Evolutionary conservation across 2,329 filamentous ascomycete genomes (phyloP), one percentile per base, ranked within the genome.

Genomic region (Ustilaginoidea virens): DNA sequence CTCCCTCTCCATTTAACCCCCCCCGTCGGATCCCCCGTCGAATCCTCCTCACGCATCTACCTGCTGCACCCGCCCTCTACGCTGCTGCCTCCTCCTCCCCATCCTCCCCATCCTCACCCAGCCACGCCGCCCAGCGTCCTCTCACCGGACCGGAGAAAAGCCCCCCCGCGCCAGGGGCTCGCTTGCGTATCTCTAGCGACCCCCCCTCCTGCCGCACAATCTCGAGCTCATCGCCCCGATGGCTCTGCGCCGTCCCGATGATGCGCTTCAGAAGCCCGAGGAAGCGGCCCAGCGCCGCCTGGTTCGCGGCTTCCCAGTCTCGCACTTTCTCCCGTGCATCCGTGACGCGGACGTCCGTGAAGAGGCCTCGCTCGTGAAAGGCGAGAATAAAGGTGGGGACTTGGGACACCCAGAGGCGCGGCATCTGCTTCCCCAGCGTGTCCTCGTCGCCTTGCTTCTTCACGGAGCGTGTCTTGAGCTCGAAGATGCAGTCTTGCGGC

Each of bases 401-500:
- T 31, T 57, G 58, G 1, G 47, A 32, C 1, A 55, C 32, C 58
- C 59, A 63, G 7, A 62, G 41, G 0, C 56, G 55, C 4, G 53
- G 56, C 7, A 63, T 37, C 24, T 61, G 51, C 4, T 50, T 38
- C 8, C 33, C 44, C 0, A 59, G 34, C 12, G 44, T 42, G 27
- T 53, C 44, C 2, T 42, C 40, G 5, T 40, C 37, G 11, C 36
- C 33, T n/a, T 30, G n/a, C n/a, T 38, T 39, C 17, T 20, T 26
- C 5, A 38, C 30, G 13, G 44, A 51, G 16, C 60, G 52, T 1
- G 60, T 63, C 40, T 63, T 63, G 33, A 63, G 43, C 19, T 63
- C 59, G 26, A 62, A 58, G 10, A 61, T 23, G 2, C 36, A 32
- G 1, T 37, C 25, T 12, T 60, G 56, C 1, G 47, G 40, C 4